Evolutionary conservation across 1,284 basidiomycete genomes (phyloP).

Genomic region (Pseudozyma sp.): DNA sequence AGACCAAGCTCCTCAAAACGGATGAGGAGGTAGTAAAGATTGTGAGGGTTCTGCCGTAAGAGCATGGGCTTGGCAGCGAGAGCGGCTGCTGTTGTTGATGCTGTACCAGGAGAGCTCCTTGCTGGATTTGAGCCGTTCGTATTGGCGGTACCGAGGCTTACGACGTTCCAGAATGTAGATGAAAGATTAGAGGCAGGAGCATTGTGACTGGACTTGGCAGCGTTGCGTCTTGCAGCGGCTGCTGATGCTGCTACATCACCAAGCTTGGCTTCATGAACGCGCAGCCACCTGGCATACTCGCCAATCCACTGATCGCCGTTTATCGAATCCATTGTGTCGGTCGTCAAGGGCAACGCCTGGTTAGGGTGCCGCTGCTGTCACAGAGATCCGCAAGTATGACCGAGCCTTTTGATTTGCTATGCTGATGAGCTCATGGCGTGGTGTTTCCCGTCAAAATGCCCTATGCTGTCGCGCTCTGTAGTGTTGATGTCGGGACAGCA

Average conservation of each 20-base stretch:
- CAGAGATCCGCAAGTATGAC: too few species aligned
- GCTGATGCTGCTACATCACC: slow-evolving; percentile 36
- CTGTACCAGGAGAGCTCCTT: neutral
- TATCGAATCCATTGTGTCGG: slow-evolving; percentile 49
- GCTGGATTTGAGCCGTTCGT: neutral
- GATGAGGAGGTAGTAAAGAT: slow-evolving; percentile 87
- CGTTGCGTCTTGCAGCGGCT: slow-evolving; percentile 15
- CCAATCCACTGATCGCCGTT: slow-evolving; percentile 52
- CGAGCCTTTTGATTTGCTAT: too few species aligned
- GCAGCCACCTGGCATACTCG: slow-evolving; percentile 58
- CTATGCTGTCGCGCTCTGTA: too few species aligned
- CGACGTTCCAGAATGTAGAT: slow-evolving; percentile 42
- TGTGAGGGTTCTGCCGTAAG: slow-evolving; percentile 81
- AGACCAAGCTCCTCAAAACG: slow-evolving; percentile 83
- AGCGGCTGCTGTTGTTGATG: slow-evolving; percentile 3
- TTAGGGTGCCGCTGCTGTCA: too few species aligned
- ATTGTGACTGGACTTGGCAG: neutral
- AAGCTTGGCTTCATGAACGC: slow-evolving; percentile 54
- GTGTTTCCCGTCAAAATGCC: too few species aligned
- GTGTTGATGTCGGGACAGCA: too few species aligned
- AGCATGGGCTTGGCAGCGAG: slow-evolving; percentile 66
- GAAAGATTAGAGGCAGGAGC: slow-evolving; percentile 16
- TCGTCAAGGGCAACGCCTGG: too few species aligned
- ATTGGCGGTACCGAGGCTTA: slow-evolving; percentile 31
- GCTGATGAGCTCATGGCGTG: too few species aligned